Base-by-base conservation (phyloP, 805 yeast species). In the Yamadazyma phyllophila region DNA sequence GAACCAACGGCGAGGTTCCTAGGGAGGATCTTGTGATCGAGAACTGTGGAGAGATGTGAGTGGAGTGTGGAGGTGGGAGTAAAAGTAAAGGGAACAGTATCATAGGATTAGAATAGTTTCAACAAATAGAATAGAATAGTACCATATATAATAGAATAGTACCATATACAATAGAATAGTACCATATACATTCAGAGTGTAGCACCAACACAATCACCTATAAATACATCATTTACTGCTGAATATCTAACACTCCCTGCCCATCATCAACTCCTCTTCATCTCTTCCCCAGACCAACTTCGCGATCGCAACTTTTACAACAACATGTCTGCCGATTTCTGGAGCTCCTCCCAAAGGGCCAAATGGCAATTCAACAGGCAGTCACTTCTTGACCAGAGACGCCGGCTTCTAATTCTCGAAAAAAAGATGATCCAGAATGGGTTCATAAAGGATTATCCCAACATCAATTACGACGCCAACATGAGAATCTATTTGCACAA, bases 361-460 rank as follows among this genome's bases (percentile, higher is more conserved):
- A 74, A 80, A 55, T 92, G 97, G 97, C 92, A 87, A 56, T 81
- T 83, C 57, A 78, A 88, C 1, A 71, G 87, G 38, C 83, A 81
- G 27, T 67, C 80, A 15, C 72, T 92, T 17, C 52, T 66, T 14
- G 76, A 69, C 60, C 48, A 71, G 66, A 45, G 78, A 76, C 50
- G 76, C 54, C 60, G 66, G 48, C 65, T 67, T 11, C 56, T 66
- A 9, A 52, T 67, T 10, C 59, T 75, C 5, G 78, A 74, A 51
- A 60, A 63, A 38, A 67, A 71, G 49, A 67, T 72, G 75, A 61
- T 67, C 37, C 74, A 69, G 41, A 67, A 67, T 51, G 77, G 77
- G 11, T 61, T 61, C 43, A 69, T 66, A 48, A 67, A 61, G 55
- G 78, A 62, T 66, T 44, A 72, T 60, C 68, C 76, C 61, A 60